phyloP scores from a whole-genome alignment of 768 basidiomycete genomes.

The Leccinum uliginosum region DNA sequence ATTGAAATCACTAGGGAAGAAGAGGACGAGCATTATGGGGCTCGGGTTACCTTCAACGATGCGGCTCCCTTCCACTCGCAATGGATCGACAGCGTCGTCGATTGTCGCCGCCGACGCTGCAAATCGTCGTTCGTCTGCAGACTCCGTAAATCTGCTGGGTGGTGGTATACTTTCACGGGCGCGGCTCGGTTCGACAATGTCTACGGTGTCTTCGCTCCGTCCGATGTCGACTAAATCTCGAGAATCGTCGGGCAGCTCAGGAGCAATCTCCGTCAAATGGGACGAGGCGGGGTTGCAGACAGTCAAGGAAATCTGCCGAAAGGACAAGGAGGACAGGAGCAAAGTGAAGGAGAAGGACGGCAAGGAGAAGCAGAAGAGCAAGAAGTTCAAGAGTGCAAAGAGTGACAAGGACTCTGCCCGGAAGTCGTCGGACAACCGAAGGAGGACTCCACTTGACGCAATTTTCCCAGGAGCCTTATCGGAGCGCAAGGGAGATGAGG shows the following conservation, averaged over 20 bases:
- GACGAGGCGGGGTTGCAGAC: constrained; percentile 47
- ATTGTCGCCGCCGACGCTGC: constrained; percentile 14
- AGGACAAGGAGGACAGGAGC: constrained; percentile 33
- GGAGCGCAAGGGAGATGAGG: constrained; percentile 14
- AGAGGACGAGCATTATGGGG: constrained; percentile 60
- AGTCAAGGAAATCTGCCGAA: constrained; percentile 43
- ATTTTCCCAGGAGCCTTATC: constrained; percentile 50
- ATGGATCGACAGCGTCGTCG: constrained; percentile 36
- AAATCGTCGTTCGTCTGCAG: constrained; percentile 25
- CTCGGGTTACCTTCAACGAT: constrained; percentile 57
- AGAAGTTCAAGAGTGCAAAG: constrained; percentile 28
- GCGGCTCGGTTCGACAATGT: constrained; percentile 38
- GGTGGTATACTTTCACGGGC: constrained; percentile 30
- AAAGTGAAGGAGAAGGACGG: constrained; percentile 31
- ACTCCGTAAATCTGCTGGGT: constrained; percentile 30
- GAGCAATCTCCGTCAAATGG: constrained; percentile 44
- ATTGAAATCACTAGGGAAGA: constrained; percentile 42
- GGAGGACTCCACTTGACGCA: constrained; percentile 50
- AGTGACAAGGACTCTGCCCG: constrained; percentile 34
- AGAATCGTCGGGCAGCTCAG: constrained; percentile 39
- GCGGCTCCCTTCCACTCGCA: constrained; percentile 37
- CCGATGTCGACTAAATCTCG: constrained; percentile 42
- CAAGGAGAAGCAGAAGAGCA: constrained; percentile 31
- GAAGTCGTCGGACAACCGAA: constrained; percentile 46
- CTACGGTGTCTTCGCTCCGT: constrained; percentile 42